These are phyloP conservation scores for Blastobotrys americana DNA, from an alignment of 805 yeast species.

Conservation along the genomic window DNA sequence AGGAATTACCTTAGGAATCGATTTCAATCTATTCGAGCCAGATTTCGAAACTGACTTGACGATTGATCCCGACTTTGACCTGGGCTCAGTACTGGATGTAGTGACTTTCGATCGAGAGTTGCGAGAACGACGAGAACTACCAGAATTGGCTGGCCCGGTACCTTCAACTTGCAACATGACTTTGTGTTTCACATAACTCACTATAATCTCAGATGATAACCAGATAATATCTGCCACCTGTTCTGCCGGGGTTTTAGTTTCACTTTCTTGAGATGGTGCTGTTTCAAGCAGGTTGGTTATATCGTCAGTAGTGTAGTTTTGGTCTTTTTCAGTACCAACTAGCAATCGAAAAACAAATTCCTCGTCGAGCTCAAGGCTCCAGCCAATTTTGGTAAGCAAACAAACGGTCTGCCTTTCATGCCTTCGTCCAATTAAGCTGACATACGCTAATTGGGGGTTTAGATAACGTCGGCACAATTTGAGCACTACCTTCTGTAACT, in stretches of 20 bases:
- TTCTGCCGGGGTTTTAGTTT: neutral
- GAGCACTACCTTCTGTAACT: neutral
- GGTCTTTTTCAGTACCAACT: neutral
- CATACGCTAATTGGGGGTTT: neutral
- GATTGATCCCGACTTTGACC: no score
- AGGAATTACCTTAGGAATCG: no score
- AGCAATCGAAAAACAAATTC: neutral
- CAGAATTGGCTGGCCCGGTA: no score
- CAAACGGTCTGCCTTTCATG: neutral
- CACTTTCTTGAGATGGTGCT: neutral
- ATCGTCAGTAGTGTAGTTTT: neutral
- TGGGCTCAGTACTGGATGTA: no score
- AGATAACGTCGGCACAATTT: neutral
- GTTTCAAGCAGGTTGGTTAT: neutral
- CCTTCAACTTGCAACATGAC: no score
- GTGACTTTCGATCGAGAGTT: no score
- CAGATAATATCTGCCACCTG: neutral
- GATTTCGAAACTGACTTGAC: no score
- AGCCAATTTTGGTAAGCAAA: neutral
- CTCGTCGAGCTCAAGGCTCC: neutral
- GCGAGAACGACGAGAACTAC: no score
- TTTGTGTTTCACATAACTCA: no score
- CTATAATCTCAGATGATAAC: neutral
- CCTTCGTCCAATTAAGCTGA: neutral
- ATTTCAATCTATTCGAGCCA: no score